These are phyloP conservation scores for Penicillium coffeae DNA, from an alignment of 495 filamentous ascomycete species.

Conservation along the genomic window DNA sequence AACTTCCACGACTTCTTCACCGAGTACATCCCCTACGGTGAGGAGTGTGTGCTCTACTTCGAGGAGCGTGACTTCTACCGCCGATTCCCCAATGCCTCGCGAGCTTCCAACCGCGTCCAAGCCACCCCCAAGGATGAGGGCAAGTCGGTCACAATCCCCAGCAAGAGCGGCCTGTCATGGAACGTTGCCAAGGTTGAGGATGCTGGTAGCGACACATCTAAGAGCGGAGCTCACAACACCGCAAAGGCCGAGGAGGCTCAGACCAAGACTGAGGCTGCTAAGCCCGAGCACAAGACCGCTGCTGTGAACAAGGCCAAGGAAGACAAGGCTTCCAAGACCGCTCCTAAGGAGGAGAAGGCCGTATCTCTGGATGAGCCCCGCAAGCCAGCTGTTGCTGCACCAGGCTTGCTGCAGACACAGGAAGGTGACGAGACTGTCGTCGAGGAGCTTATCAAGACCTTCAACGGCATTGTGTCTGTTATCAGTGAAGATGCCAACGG, in stretches of 20 bases:
- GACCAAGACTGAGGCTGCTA: slow-evolving; percentile 30
- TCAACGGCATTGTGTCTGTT: slow-evolving; percentile 92
- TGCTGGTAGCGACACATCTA: slow-evolving; percentile 38
- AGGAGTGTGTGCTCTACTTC: slow-evolving; percentile 93
- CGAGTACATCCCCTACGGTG: slow-evolving; percentile 91
- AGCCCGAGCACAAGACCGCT: slow-evolving; percentile 33
- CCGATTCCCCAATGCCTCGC: slow-evolving; percentile 74
- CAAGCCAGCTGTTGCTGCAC: slow-evolving; percentile 42
- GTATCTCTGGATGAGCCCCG: slow-evolving; percentile 31
- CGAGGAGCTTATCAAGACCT: slow-evolving; percentile 88
- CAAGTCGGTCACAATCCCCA: slow-evolving; percentile 75
- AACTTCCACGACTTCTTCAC: slow-evolving; percentile 99
- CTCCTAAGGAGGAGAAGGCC: slow-evolving; percentile 31
- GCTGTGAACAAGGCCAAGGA: slow-evolving; percentile 43
- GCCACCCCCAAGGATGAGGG: slow-evolving; percentile 52
- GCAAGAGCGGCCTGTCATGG: slow-evolving; percentile 81
- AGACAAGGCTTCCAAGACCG: slow-evolving; percentile 32
- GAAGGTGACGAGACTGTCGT: slow-evolving; percentile 80
- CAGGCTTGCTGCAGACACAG: slow-evolving; percentile 61
- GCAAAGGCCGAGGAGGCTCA: slow-evolving; percentile 33
- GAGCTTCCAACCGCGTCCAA: slow-evolving; percentile 45
- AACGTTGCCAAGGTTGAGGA: slow-evolving; percentile 61
- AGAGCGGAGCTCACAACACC: slow-evolving; percentile 48
- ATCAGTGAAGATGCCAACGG: slow-evolving; percentile 77
- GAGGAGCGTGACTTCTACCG: slow-evolving; percentile 93